Percentiles rank a stretch among this genome's conserved stretches.
Evolutionary conservation across 176 grass and related monocot genomes (phyloP).

Genomic region (Triticum urartu): DNA sequence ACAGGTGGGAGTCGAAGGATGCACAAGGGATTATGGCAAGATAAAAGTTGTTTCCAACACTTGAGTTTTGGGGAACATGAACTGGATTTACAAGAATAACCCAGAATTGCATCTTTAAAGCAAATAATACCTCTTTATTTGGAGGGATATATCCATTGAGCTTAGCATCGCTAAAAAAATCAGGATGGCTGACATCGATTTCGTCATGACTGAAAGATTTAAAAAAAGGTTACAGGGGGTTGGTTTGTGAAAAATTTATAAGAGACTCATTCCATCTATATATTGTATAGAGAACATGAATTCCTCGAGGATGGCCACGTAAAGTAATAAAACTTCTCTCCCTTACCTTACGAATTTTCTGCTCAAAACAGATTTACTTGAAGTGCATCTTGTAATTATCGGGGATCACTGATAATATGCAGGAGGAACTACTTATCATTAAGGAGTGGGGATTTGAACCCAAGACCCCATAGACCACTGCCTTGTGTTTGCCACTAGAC

Average conservation of each 20-base stretch:
- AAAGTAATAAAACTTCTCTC: not conserved
- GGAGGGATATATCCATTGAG: slow-evolving; percentile 87
- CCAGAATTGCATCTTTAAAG: not conserved
- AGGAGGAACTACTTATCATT: slow-evolving; percentile 5
- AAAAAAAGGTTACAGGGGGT: slow-evolving; percentile 24
- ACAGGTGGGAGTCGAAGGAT: not conserved
- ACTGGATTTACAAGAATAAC: not conserved
- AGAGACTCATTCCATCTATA: not conserved
- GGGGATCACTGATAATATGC: not conserved
- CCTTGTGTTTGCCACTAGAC: not conserved
- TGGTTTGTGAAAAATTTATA: not conserved
- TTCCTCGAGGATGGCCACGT: not conserved
- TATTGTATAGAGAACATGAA: not conserved
- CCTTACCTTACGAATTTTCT: not conserved
- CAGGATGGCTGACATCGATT: slow-evolving; percentile 92
- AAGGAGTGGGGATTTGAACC: not conserved
- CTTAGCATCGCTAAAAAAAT: slow-evolving; percentile 92
- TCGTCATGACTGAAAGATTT: slow-evolving; percentile 75
- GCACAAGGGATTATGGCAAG: not conserved
- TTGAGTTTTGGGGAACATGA: not conserved
- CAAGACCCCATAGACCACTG: not conserved
- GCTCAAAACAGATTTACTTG: not conserved
- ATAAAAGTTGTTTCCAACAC: not conserved
- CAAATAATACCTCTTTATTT: slow-evolving; percentile 70
- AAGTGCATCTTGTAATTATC: not conserved